A percentile compares a stretch with the other conserved stretches of the same genome.
Conservation (phyloP, 441 rosid genomes). For the Gossypium schwendimanii region DNA sequence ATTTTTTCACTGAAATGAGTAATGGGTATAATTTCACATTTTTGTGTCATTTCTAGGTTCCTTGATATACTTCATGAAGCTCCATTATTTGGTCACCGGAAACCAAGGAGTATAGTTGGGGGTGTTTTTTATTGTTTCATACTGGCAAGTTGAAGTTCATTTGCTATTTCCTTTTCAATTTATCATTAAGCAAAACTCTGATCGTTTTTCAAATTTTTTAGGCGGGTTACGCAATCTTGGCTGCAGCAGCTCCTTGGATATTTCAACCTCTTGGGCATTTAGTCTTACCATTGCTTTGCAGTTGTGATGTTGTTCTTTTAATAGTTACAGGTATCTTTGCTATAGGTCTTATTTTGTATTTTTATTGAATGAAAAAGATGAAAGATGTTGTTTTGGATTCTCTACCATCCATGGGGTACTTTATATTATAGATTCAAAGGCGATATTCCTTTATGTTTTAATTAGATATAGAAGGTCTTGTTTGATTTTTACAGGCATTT, state of each 20-base stretch:
- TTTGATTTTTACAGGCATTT: conserved; percentile 49
- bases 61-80: conserved; percentile 64
- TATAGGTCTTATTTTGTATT: neutral
- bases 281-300: conserved; percentile 36
- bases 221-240: conserved; percentile 78
- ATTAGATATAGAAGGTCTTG: neutral
- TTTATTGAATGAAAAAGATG: neutral
- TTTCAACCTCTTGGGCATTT: conserved; percentile 32
- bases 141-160: conserved; percentile 44
- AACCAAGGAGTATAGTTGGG: conserved; percentile 66
- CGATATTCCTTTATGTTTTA: conserved; percentile 1
- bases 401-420: neutral
- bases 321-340: conserved; percentile 53
- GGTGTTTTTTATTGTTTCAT: conserved; percentile 59
- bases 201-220: conserved; percentile 21
- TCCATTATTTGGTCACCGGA: conserved; percentile 74
- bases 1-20: neutral
- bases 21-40: neutral
- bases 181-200: conserved; percentile 6
- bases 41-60: conserved; percentile 40
- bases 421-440: neutral
- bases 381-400: conserved; percentile 8
- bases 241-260: conserved; percentile 57
- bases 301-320: conserved; percentile 62
- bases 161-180: neutral